Percentiles rank a stretch among this genome's conserved stretches.
Evolutionary conservation across 768 basidiomycete species (phyloP).

Genomic region (Lactarius vividus): DNA sequence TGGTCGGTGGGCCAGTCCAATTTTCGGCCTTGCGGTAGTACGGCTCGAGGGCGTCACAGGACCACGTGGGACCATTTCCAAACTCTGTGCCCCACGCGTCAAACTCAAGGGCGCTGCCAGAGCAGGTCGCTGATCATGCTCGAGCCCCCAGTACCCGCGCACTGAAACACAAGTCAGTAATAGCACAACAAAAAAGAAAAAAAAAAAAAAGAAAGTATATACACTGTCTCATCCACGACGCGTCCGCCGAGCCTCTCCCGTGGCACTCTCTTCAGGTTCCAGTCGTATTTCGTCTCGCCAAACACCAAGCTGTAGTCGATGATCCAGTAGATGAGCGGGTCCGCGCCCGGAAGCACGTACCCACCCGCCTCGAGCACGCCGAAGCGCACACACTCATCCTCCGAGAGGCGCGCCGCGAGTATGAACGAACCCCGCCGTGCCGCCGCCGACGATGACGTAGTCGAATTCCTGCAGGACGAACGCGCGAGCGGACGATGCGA

Average conservation of each 20-base stretch:
- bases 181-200: no score
- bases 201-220: not conserved
- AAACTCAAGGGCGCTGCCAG: constrained; percentile 28
- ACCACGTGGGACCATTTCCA: constrained; percentile 22
- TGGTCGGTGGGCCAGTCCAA: constrained; percentile 23
- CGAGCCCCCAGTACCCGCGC: constrained; percentile 24
- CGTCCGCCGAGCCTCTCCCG: constrained; percentile 22
- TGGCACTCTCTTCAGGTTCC: constrained; percentile 26
- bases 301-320: constrained; percentile 23
- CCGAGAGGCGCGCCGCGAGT: constrained; percentile 33
- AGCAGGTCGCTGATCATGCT: constrained; percentile 28
- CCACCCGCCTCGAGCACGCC: constrained; percentile 35
- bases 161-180: constrained; percentile 9
- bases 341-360: constrained; percentile 25
- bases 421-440: constrained; percentile 35
- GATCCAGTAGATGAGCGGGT: constrained; percentile 21
- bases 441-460: constrained; percentile 25
- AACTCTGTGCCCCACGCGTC: constrained; percentile 25
- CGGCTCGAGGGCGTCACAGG: constrained; percentile 22
- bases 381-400: constrained; percentile 25
- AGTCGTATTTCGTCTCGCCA: constrained; percentile 22
- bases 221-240: constrained; percentile 25
- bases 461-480: constrained; percentile 24
- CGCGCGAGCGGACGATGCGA: constrained; percentile 13
- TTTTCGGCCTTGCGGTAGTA: constrained; percentile 26